Evolutionary conservation across 257 asterid genomes (phyloP), one percentile per base, ranked within the genome.

Genomic region (Fraxinus americana): DNA sequence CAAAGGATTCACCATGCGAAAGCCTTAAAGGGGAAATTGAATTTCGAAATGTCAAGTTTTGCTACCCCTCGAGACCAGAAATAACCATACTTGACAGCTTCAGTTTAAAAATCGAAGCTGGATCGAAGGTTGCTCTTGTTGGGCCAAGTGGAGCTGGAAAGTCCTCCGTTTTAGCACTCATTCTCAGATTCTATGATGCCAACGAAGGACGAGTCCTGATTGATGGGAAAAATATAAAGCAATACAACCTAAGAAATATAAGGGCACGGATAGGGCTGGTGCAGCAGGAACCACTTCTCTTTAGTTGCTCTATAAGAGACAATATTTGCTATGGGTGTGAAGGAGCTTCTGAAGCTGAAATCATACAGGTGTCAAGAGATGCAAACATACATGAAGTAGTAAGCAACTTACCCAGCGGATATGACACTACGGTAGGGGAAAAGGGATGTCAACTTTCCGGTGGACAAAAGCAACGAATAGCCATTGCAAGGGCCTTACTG

Each of bases 391-490:
- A 90, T 75, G 89, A 89, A 19, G 88, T 91, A 68, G 82, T 89
- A 77, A 88, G 98, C 87, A 90, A 75, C 72, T 84, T 93, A 77
- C 94, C 91, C 2, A 71, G 86, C 39, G 98, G 94, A 76, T 93
- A 90, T 32, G 81, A 87, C 65, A 90, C 96, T 1, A 63, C 83
- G 48, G 94, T 88, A 1, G 96, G 98, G 82, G 97, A 91, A 72
- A 88, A 89, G 75, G 97, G 97, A 80, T 86, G 91, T 78, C 98
- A 88, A 74, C 97, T 90, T 80, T 91, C 98, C 13, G 96, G 97
- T 70, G 97, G 97, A 74, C 97, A 90, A 67, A 91, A 93, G 81
- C 98, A 93, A 78, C 77, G 93, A 78, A 81, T 90, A 87, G 97
- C 92, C 57, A 89, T 91, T 70, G 92, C 93, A 27, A 83, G 93